These are phyloP conservation scores for Oryza rufipogon DNA, from an alignment of 176 grass and related monocot species.

Conservation along the genomic window DNA sequence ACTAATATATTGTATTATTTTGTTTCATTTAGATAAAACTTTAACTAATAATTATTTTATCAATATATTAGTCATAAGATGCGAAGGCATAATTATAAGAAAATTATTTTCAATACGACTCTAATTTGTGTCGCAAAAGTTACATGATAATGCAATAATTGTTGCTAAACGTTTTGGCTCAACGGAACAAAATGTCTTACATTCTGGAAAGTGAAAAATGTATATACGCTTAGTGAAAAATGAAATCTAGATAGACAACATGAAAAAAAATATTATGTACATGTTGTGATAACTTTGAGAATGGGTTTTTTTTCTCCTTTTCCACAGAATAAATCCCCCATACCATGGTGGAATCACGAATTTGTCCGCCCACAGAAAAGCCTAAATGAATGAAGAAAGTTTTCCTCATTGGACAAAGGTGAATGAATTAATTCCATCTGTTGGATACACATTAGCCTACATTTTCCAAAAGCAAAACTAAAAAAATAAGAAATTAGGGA, in stretches of 20 bases:
- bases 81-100: too few relatives aligned
- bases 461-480: not conserved
- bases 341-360: not conserved
- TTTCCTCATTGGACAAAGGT: slow-evolving; percentile 1
- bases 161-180: too few relatives aligned
- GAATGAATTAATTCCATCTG: slow-evolving; percentile 23
- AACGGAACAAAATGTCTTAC: too few relatives aligned
- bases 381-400: not conserved
- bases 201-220: too few relatives aligned
- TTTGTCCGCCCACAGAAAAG: slow-evolving; percentile 3
- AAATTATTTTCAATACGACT: too few relatives aligned
- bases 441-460: not conserved
- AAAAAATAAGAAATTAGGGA: not conserved
- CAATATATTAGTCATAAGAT: too few relatives aligned
- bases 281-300: not conserved
- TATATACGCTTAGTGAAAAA: not conserved
- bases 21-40: too few relatives aligned
- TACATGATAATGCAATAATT: too few relatives aligned
- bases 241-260: not conserved
- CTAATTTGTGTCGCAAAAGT: too few relatives aligned
- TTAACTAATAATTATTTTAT: too few relatives aligned
- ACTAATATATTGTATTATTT: too few relatives aligned
- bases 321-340: not conserved
- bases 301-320: not conserved
- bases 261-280: not conserved